Evolutionary conservation across 2,329 filamentous ascomycete species (phyloP), one percentile per base, ranked within the genome.

Genomic region (Hypoxylon sp.): DNA sequence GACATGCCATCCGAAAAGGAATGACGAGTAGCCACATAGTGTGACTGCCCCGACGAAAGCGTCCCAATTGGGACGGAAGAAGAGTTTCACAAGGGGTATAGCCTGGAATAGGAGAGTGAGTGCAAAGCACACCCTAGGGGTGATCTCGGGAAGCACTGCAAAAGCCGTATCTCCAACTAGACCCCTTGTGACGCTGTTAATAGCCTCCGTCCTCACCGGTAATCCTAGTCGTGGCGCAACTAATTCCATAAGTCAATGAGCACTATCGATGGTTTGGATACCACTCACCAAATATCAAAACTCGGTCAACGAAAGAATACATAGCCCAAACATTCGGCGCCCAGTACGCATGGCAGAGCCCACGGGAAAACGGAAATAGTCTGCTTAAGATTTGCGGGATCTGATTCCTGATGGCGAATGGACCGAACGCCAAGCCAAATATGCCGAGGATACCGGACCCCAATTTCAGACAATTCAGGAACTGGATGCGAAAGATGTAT

Each of bases 1-100:
- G 7, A 99, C 96, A 77, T 99, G 96, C 94, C 95, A 99, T 62
- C 96, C 95, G 74, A 98, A 98, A 9, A 99, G 86, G 82, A 99
- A 99, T 0, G 95, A 98, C 0, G 95, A 92, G 77, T 98, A 99
- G 64, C 93, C 96, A 76, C 96, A 98, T 14, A 98, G 88, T 0
- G 95, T 98, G 48, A 97, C 87, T 0, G 93, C 91, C 2, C 93
- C 93, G 45, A 98, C 87, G 77, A 99, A 98, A 61, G 88, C 91
- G 68, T 97, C 92, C 93, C 93, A 97, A 0, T 89, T 93, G 1
- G 94, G 93, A 55, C 87, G 85, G 49, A 88, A 76, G 82, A 97
- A 97, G 41, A 98, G 88, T 79, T 94, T 97, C 70, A 93, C 78
- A 6, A 99, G 86, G 4, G 93, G 91, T 62, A 94, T 88, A 32